phyloP scores from a whole-genome alignment of 345 rosid genomes.

The Moringa oleifera region DNA sequence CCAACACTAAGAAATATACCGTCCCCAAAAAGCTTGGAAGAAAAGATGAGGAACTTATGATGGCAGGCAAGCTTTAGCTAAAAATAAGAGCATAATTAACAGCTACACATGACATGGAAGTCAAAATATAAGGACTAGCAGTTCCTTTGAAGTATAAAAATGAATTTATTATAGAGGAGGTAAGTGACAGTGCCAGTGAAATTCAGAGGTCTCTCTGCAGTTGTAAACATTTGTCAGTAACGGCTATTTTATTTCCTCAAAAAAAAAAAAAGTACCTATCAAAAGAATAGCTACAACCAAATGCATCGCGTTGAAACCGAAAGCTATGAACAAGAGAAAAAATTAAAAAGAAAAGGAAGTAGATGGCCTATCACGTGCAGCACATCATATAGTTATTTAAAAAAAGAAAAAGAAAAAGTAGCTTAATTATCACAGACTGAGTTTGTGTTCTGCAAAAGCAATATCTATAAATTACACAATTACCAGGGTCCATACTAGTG shows the following conservation, averaged over 20 bases:
- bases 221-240: not conserved
- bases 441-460: not conserved
- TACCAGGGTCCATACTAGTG: conserved; percentile 3
- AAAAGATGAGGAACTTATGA: no score
- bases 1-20: not conserved
- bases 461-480: not conserved
- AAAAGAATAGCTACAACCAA: not conserved
- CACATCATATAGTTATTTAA: not conserved
- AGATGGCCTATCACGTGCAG: not conserved
- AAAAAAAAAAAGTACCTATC: not conserved
- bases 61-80: not conserved
- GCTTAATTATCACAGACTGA: not conserved
- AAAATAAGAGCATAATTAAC: not conserved
- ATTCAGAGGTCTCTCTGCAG: not conserved
- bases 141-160: not conserved
- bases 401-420: not conserved
- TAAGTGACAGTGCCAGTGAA: not conserved
- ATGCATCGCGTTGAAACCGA: not conserved
- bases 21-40: not conserved
- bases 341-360: not conserved
- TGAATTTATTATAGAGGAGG: not conserved
- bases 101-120: not conserved
- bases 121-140: not conserved
- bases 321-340: no score
- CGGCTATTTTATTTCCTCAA: not conserved